Conservation (phyloP, 495 filamentous ascomycete species). For the Hyaloscypha bicolor region DNA sequence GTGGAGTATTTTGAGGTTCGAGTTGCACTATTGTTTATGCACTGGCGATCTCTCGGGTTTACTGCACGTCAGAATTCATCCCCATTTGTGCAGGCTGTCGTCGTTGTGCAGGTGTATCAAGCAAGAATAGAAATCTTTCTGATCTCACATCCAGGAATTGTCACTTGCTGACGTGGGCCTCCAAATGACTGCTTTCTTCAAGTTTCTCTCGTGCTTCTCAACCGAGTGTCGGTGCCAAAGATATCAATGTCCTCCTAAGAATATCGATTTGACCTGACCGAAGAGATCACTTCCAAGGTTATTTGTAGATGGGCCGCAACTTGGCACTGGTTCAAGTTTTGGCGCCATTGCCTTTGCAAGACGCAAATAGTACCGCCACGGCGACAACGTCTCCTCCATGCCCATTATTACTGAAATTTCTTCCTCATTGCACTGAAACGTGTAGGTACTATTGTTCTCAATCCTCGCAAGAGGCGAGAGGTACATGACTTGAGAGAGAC, state of each 20-base stretch:
- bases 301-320: neutral
- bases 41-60: conserved; percentile 2
- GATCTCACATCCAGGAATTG: neutral
- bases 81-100: neutral
- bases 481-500: too few relatives aligned
- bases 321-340: neutral
- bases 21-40: conserved; percentile 10
- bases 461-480: too few relatives aligned
- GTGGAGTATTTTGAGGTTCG: neutral
- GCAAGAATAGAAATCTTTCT: neutral
- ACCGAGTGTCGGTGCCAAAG: neutral
- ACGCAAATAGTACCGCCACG: neutral
- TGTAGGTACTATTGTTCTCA: too few relatives aligned
- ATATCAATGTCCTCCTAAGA: neutral
- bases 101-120: neutral
- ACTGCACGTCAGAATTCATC: neutral
- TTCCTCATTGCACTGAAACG: too few relatives aligned
- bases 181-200: neutral
- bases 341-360: neutral
- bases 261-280: neutral
- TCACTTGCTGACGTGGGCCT: neutral
- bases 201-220: neutral
- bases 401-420: neutral
- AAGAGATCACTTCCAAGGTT: neutral
- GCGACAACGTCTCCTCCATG: neutral